phyloP scores from a whole-genome alignment of 2,329 filamentous ascomycete species.

The Colletotrichum costaricense region DNA sequence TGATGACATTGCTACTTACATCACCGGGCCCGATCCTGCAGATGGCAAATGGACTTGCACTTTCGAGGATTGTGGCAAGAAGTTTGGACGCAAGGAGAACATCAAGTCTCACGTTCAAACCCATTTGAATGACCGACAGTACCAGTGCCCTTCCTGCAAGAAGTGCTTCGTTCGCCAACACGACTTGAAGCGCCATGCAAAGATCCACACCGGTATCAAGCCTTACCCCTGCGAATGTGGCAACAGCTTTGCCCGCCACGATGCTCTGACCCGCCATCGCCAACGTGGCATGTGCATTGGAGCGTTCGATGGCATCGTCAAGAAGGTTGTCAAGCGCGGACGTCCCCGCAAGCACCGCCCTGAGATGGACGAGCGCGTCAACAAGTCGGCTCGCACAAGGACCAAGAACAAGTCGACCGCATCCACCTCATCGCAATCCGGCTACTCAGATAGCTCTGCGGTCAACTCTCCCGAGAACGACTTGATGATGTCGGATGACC shows the following conservation, averaged over 20 bases:
- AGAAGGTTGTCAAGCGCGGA: conserved; percentile 71
- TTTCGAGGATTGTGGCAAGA: conserved; percentile 84
- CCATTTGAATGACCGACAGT: conserved; percentile 95
- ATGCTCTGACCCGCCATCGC: conserved; percentile 92
- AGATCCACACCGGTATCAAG: conserved; percentile 97
- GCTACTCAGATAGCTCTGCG: conserved; percentile 67
- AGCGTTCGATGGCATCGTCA: conserved; percentile 83
- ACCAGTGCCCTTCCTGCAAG: conserved; percentile 89
- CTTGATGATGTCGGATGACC: conserved; percentile 48
- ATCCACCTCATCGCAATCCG: conserved; percentile 62
- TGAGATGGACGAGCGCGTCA: conserved; percentile 65
- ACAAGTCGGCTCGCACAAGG: conserved; percentile 67
- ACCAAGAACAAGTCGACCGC: conserved; percentile 67
- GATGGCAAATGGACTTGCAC: conserved; percentile 84
- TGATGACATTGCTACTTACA: conserved; percentile 84
- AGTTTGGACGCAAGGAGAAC: conserved; percentile 97
- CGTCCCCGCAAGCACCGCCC: conserved; percentile 72
- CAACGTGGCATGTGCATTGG: conserved; percentile 98
- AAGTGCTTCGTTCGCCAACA: conserved; percentile 98
- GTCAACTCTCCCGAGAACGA: conserved; percentile 64
- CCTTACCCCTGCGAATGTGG: conserved; percentile 95
- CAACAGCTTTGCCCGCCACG: conserved; percentile 93
- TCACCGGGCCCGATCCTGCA: conserved; percentile 76
- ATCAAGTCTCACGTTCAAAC: conserved; percentile 99
- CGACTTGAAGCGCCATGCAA: conserved; percentile 95